Percentiles rank a stretch among this genome's conserved stretches.
These are phyloP conservation scores for Halophytophthora polymorphica DNA, from an alignment of 352 stramenopile species.

Conservation along the genomic window DNA sequence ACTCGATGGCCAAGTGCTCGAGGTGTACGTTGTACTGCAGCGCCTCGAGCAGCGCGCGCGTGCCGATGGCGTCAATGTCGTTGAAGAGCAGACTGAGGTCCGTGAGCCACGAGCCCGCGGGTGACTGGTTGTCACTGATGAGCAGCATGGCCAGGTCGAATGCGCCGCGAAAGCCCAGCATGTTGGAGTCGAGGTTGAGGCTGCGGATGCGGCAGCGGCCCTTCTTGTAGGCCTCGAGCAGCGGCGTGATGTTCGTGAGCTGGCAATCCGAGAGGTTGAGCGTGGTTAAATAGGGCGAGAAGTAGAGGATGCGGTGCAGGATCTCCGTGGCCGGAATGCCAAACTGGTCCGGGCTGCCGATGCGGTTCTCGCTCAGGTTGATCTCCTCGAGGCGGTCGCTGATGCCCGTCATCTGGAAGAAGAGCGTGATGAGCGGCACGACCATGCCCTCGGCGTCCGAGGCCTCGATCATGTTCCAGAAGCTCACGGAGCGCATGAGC, in stretches of 20 bases:
- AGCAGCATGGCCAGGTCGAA: conserved; percentile 59
- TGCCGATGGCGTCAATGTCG: conserved; percentile 50
- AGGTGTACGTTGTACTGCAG: conserved; percentile 53
- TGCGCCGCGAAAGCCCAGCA: conserved; percentile 49
- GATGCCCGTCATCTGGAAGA: conserved; percentile 52
- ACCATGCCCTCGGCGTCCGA: conserved; percentile 45
- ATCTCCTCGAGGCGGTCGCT: conserved; percentile 52
- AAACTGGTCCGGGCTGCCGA: conserved; percentile 51
- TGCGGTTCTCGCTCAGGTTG: conserved; percentile 57
- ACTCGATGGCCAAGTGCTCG: conserved; percentile 49
- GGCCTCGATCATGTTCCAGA: conserved; percentile 56
- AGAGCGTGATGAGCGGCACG: conserved; percentile 46
- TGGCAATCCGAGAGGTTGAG: conserved; percentile 48
- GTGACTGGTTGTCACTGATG: conserved; percentile 46
- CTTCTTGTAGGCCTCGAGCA: conserved; percentile 50
- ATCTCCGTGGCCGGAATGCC: conserved; percentile 47
- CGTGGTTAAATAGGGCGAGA: conserved; percentile 51
- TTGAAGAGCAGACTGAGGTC: conserved; percentile 54
- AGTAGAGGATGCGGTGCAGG: conserved; percentile 52
- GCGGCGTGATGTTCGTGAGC: conserved; percentile 44
- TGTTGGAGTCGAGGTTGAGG: conserved; percentile 53
- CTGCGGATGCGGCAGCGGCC: conserved; percentile 41
- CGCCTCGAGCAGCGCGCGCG: conserved; percentile 42
- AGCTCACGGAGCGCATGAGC: conserved; percentile 39
- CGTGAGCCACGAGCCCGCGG: conserved; percentile 34